Evolutionary conservation across 2,329 filamentous ascomycete genomes (phyloP), one percentile per base, ranked within the genome.

Genomic region (Pseudonectria buxi): DNA sequence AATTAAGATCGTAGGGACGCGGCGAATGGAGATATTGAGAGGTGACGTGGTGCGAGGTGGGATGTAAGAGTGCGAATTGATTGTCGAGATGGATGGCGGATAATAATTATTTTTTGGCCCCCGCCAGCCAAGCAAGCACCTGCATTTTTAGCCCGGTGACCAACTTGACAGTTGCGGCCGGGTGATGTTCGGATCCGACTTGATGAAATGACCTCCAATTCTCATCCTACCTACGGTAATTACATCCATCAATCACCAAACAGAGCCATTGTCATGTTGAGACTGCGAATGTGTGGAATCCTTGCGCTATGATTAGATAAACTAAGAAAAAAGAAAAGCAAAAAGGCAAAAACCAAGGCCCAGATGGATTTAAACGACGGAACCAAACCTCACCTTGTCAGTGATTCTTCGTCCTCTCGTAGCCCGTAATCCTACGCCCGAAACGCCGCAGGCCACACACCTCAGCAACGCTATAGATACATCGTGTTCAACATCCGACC

Each of bases 31-130:
- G 24, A 27, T 11, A 13, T 18, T 14, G 33, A 10, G 14, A 26
- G 28, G 22, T 30, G 29, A 44, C 38, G 7, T 28, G 26, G 18
- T 22, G 18, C 5, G 18, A 22, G 18, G 18, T 22, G 18, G 18
- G 18, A 22, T 22, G 18, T 22, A 22, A 22, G 18, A 31, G 36
- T 34, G 41, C 41, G 26, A 37, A 42, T 44, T 35, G 31, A 42
- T 44, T 35, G 31, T 30, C 18, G 24, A 18, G 31, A 38, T 44
- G 32, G 30, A 39, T 26, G 34, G 33, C 24, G 24, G 25, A 36
- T 41, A 50, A 52, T 42, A 52, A 46, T 52, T 50, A 52, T 47
- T 52, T 52, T 51, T 50, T 28, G 46, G 28, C 35, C 34, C 37
- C 45, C 49, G 40, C 49, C 46, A 38, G 33, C 40, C 39, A 45